Base-by-base conservation (phyloP, 345 rosid species). In the Firmiana major region DNA sequence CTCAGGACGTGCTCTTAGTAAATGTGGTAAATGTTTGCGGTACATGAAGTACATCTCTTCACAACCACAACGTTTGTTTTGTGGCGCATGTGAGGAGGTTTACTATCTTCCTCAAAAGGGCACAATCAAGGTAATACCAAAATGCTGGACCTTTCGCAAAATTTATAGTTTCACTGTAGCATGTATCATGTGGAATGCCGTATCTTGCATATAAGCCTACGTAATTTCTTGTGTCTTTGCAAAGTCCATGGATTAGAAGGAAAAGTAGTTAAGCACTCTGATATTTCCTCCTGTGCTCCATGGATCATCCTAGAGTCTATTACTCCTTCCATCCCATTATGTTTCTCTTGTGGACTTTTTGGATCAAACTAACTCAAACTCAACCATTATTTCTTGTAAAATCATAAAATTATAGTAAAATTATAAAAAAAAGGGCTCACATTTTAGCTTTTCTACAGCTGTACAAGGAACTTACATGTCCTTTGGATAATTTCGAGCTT, bases 31-130 rank as follows among this genome's bases (percentile, higher is more conserved):
- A 86, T 95, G 97, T 85, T 82, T 91, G 82, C 91, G 98, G 70
- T 95, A 95, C 88, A 93, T 95, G 99, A 95, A 93, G 80, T 87
- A 93, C 84, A 89, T 95, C 80, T 89, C 97, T 60, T 78, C 89
- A 54, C 90, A 86, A 74, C 98, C 99, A 42, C 78, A 93, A 4
- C 97, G 99, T 58, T 85, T 95, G 36, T 95, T 88, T 83, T 95
- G 99, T 71, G 91, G 91, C 74, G 91, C 88, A 69, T 95, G 99
- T 21, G 99, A 95, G 83, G 99, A 95, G 82, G 98, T 95, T 76
- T 93, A 95, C 81, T 86, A 91, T 78, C 96, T 95, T 88, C 99
- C 99, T 64, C 97, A 93, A 51, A 95, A 87, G 77, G 99, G 98
- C 55, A 80, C 92, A 75, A 82, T 95, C 81, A 95, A 95, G 99